phyloP scores from a whole-genome alignment of 2,329 filamentous ascomycete species.

The Xylaria multiplex region DNA sequence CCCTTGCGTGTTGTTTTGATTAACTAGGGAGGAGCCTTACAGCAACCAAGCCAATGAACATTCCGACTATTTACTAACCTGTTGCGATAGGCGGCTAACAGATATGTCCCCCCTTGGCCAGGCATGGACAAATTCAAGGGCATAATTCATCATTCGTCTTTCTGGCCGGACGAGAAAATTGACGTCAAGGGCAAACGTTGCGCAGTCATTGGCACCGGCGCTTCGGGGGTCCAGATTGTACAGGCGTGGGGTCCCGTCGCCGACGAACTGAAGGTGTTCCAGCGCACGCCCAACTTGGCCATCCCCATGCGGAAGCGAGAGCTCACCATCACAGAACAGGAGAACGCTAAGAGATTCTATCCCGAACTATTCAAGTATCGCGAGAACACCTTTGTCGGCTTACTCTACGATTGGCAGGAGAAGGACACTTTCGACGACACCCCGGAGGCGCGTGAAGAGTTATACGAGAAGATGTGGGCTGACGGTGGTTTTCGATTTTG shows the following conservation, averaged over 20 bases:
- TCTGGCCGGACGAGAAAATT: slow-evolving; percentile 68
- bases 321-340: slow-evolving; percentile 62
- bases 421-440: slow-evolving; percentile 66
- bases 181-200: slow-evolving; percentile 67
- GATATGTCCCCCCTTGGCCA: slow-evolving; percentile 69
- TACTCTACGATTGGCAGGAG: slow-evolving; percentile 65
- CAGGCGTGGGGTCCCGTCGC: slow-evolving; percentile 68
- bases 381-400: slow-evolving; percentile 66
- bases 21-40: not conserved
- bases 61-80: not conserved
- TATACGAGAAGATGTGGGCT: slow-evolving; percentile 60
- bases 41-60: not conserved
- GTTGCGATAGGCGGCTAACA: slow-evolving; percentile 60
- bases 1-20: not conserved
- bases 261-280: slow-evolving; percentile 67
- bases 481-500: slow-evolving; percentile 66
- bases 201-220: slow-evolving; percentile 72
- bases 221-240: slow-evolving; percentile 71
- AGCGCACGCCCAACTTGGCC: slow-evolving; percentile 73
- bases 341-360: slow-evolving; percentile 56
- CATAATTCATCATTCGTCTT: slow-evolving; percentile 66
- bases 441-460: slow-evolving; percentile 59
- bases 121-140: slow-evolving; percentile 70
- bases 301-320: slow-evolving; percentile 67
- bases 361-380: slow-evolving; percentile 63